Conservation (phyloP, 2,329 filamentous ascomycete genomes). For the Botrytis hyacinthi region DNA sequence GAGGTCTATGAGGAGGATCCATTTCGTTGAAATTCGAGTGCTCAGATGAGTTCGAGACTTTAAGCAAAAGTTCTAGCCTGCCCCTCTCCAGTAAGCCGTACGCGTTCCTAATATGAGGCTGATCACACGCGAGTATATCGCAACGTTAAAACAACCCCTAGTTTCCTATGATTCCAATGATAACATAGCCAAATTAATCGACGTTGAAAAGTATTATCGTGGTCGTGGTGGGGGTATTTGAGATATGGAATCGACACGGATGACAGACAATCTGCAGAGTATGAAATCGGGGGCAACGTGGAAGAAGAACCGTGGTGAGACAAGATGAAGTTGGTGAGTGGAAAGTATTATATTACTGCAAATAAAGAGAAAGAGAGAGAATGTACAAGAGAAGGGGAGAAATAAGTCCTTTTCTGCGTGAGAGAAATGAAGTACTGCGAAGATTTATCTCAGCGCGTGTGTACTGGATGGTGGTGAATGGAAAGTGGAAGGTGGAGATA, state of each 20-base stretch:
- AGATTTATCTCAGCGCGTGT: constrained; percentile 18
- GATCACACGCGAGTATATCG: constrained; percentile 29
- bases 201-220: constrained; percentile 19
- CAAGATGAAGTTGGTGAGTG: neutral
- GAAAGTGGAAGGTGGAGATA: constrained; percentile 10
- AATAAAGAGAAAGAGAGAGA: neutral
- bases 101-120: constrained; percentile 33
- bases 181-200: constrained; percentile 30
- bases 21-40: constrained; percentile 25
- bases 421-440: neutral
- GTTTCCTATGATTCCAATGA: constrained; percentile 24
- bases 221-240: constrained; percentile 20
- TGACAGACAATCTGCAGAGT: constrained; percentile 10
- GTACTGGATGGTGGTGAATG: neutral
- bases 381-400: constrained; percentile 13
- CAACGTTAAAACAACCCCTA: constrained; percentile 29
- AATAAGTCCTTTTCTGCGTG: neutral
- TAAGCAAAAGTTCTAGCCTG: constrained; percentile 22
- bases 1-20: constrained; percentile 33
- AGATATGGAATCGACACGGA: constrained; percentile 11
- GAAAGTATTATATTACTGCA: constrained; percentile 9
- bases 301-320: constrained; percentile 5
- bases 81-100: constrained; percentile 26
- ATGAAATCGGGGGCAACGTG: constrained; percentile 16
- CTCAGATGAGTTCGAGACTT: constrained; percentile 18